Percentiles rank a stretch among this genome's conserved stretches.
phyloP scores from a whole-genome alignment of 2,329 filamentous ascomycete species.

The Amesomyces nigricolor region DNA sequence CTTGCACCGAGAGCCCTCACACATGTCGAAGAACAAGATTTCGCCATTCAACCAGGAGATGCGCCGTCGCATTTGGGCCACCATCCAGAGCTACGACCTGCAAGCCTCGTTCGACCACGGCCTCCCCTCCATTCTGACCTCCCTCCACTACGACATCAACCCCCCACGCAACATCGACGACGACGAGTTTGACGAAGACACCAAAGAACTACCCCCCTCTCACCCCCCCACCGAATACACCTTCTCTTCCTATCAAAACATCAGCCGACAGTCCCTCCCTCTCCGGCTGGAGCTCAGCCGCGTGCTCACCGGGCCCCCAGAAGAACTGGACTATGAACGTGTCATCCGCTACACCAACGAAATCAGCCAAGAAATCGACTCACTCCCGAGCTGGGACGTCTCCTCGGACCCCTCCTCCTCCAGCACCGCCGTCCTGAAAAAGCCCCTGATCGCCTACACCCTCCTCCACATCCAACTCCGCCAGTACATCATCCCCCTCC shows the following conservation, averaged over 20 bases:
- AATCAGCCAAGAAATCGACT: slow-evolving; percentile 55
- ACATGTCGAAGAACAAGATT: slow-evolving; percentile 48
- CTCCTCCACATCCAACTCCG: slow-evolving; percentile 55
- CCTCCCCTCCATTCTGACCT: slow-evolving; percentile 51
- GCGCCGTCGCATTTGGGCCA: slow-evolving; percentile 56
- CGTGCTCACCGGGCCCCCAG: slow-evolving; percentile 48
- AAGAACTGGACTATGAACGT: slow-evolving; percentile 55
- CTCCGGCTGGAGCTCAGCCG: slow-evolving; percentile 53
- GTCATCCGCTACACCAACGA: slow-evolving; percentile 57
- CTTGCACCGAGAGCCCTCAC: slow-evolving; percentile 53
- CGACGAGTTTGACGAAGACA: slow-evolving; percentile 51
- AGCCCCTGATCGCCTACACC: slow-evolving; percentile 54
- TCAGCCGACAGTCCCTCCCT: slow-evolving; percentile 50
- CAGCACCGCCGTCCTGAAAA: slow-evolving; percentile 37
- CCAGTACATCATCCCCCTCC: slow-evolving; percentile 57
- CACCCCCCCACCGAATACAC: slow-evolving; percentile 51
- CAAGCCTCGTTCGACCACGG: slow-evolving; percentile 58
- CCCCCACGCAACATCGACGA: slow-evolving; percentile 54
- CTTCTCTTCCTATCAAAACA: slow-evolving; percentile 53
- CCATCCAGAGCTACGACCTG: slow-evolving; percentile 56
- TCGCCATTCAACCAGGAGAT: slow-evolving; percentile 58
- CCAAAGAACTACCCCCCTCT: slow-evolving; percentile 45
- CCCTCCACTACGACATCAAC: slow-evolving; percentile 50
- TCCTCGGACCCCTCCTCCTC: slow-evolving; percentile 14
- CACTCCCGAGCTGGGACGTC: slow-evolving; percentile 52